A percentile compares a stretch with the other conserved stretches of the same genome.
These are phyloP conservation scores for Ogataea hybrid DNA, from an alignment of 1,139 yeast genomes.

Conservation along the genomic window DNA sequence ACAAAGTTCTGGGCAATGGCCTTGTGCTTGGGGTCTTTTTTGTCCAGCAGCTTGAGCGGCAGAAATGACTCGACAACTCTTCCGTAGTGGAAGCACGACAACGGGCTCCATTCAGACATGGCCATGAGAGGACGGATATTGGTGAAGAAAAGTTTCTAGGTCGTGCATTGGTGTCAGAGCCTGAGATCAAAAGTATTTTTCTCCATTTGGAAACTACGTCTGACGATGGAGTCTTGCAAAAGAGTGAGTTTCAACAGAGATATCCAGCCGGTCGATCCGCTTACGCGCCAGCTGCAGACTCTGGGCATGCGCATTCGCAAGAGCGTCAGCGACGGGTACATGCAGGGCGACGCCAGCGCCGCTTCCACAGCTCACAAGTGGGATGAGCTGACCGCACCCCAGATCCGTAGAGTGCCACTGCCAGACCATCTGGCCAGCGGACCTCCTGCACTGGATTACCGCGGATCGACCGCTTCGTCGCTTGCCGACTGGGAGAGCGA, in stretches of 20 bases:
- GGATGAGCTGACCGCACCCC: conserved; percentile 21
- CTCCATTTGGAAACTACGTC: conserved; percentile 4
- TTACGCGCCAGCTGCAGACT: conserved; percentile 43
- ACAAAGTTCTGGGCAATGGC: conserved; percentile 35
- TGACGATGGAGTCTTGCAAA: conserved; percentile 9
- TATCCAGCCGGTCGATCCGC: conserved; percentile 17
- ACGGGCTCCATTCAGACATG: conserved; percentile 42
- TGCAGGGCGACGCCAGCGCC: conserved; percentile 7
- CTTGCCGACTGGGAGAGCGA: conserved; percentile 32
- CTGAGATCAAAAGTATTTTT: neutral
- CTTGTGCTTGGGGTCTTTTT: conserved; percentile 12
- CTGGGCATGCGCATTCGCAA: conserved; percentile 73
- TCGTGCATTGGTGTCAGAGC: conserved; percentile 3
- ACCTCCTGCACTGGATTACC: conserved; percentile 29
- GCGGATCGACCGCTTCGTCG: conserved; percentile 32
- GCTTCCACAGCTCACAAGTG: conserved; percentile 8
- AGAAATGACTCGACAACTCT: conserved; percentile 57
- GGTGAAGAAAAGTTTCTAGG: conserved; percentile 5
- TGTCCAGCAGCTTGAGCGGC: conserved; percentile 45
- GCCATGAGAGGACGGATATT: neutral
- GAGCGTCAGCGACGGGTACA: conserved; percentile 63
- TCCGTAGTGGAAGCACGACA: conserved; percentile 44
- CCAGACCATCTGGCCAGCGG: conserved; percentile 36
- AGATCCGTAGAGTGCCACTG: conserved; percentile 47
- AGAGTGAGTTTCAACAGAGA: conserved; percentile 5